Evolutionary conservation across 2,329 filamentous ascomycete species (phyloP).

Genomic region (Byssoonygena ceratinophila): DNA sequence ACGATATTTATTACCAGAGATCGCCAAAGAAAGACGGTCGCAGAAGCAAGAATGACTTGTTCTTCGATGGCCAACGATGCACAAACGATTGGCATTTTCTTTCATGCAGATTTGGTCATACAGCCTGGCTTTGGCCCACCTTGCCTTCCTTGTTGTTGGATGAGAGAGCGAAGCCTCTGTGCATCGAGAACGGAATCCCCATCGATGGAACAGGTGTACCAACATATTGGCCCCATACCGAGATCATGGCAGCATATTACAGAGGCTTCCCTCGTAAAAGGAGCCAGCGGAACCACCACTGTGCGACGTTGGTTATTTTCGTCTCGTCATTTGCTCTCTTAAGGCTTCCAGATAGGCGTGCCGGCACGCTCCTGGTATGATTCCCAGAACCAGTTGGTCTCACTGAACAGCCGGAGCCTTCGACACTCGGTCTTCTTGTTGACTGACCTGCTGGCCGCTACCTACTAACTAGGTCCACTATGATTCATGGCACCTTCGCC

Average conservation of each 20-base stretch:
- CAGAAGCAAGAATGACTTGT: background rate
- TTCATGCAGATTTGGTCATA: slow-evolving; percentile 1
- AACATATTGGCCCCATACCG: too few relatives aligned
- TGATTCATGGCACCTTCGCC: slow-evolving; percentile 7
- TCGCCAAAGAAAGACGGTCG: background rate
- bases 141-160: background rate
- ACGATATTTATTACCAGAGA: background rate
- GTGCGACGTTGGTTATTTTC: slow-evolving; percentile 1
- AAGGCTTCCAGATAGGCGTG: background rate
- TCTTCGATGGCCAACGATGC: background rate
- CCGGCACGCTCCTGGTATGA: background rate
- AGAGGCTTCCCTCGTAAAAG: background rate
- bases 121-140: background rate
- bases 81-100: background rate
- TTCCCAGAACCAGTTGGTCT: background rate
- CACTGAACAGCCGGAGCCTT: background rate
- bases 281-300: background rate
- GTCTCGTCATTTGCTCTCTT: background rate
- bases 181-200: background rate
- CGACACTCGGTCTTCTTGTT: background rate
- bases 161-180: background rate
- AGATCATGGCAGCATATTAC: too few relatives aligned
- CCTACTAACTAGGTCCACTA: background rate
- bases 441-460: background rate
- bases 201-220: background rate